Evolutionary conservation across 257 asterid species (phyloP).

Genomic region (Cordia subcordata): DNA sequence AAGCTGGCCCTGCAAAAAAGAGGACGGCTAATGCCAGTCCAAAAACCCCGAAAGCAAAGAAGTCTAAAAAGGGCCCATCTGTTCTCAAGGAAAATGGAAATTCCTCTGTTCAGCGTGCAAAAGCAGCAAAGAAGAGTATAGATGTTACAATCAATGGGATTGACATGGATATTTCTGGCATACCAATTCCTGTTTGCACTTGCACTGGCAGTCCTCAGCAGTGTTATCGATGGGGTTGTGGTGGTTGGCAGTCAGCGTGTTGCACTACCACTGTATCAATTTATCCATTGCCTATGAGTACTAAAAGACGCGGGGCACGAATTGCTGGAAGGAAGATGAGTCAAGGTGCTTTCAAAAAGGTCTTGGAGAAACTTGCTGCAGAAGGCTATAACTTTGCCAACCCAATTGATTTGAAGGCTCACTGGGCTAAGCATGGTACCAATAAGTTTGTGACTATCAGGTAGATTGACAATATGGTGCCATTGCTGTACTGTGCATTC

Average conservation of each 20-base stretch:
- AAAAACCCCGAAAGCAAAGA: conserved; percentile 66
- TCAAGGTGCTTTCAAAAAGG: conserved; percentile 95
- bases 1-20: conserved; percentile 49
- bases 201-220: conserved; percentile 95
- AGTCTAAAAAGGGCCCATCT: conserved; percentile 47
- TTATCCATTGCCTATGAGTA: conserved; percentile 96
- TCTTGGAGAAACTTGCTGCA: conserved; percentile 72
- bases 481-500: conserved; percentile 20
- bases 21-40: conserved; percentile 42
- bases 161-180: conserved; percentile 80
- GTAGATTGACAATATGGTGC: conserved; percentile 32
- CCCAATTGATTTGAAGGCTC: conserved; percentile 84
- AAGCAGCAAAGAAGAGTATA: conserved; percentile 62
- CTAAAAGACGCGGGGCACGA: conserved; percentile 89
- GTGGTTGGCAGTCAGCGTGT: conserved; percentile 99
- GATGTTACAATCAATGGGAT: conserved; percentile 81
- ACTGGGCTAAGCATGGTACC: conserved; percentile 99
- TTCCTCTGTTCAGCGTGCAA: conserved; percentile 52
- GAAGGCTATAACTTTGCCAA: conserved; percentile 72
- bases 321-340: conserved; percentile 99
- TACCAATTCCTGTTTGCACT: conserved; percentile 90
- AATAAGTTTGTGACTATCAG: conserved; percentile 94
- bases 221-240: conserved; percentile 97
- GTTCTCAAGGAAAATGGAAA: conserved; percentile 53
- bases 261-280: conserved; percentile 86